Base-by-base conservation (phyloP, 78 protist genomes). In the Protostelium mycophagum region DNA sequence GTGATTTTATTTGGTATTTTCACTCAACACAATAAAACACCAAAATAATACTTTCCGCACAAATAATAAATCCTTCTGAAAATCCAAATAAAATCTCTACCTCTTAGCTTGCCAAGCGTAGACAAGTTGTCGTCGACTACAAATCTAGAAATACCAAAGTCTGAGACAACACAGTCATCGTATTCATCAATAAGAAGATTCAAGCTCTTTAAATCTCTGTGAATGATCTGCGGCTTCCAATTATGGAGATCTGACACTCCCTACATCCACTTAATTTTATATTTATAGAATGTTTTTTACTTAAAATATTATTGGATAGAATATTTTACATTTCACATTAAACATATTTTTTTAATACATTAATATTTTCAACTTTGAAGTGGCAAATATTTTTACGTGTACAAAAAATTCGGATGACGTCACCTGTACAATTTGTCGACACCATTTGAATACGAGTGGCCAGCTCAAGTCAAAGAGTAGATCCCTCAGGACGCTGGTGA, bases 221-320 rank as follows among this genome's bases (percentile, higher is more conserved):
- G 96, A 0, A 94, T 91, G 83, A 94, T 91, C 39, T 91, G 92
- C n/a, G 96, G 96, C 83, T 88, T 87, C 96, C 96, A 94, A 34
- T 38, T 85, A 36, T 94, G 96, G 0, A 94, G 91, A 88, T 91
- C 90, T 29, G 38, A 83, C 35, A 94, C 38, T 36, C 96, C 96
- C 37, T 90, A 38, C 63, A 88, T 90, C 90, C 90, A 86, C 39
- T 93, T 92, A 16, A 85, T 87, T 0, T 84, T 34, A 38, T 88
- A n/a, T n/a, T n/a, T n/a, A n/a, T n/a, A n/a, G n/a, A n/a, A 83
- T 29, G 29, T n/a, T n/a, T 83, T 83, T 83, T 83, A 29, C 84
- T n/a, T 83, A 83, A 28, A 29, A 83, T 83, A 83, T 83, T 83
- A 28, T n/a, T 83, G 29, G n/a, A n/a, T n/a, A n/a, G n/a, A n/a